These are phyloP conservation scores for Colletotrichum sp. DNA, from an alignment of 2,329 filamentous ascomycete species.

Conservation along the genomic window DNA sequence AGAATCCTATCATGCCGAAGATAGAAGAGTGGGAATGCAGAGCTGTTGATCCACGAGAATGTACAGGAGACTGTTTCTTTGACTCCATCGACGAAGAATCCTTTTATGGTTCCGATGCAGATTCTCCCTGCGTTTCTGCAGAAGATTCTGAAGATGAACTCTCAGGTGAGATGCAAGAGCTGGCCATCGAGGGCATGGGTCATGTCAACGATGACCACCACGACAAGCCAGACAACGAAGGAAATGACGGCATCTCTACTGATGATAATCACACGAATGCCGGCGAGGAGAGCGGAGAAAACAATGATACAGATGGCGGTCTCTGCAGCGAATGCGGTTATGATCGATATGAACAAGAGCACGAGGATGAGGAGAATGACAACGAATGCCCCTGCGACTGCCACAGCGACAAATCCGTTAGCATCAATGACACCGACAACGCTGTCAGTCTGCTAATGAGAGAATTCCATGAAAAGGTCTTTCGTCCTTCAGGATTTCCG, in stretches of 20 bases:
- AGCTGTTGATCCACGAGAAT: not conserved
- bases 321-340: rapidly evolving
- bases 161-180: not conserved
- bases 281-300: too few species aligned
- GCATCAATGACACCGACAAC: rapidly evolving
- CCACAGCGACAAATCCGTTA: rapidly evolving
- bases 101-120: not conserved
- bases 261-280: rapidly evolving
- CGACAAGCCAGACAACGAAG: too few species aligned
- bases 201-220: rapidly evolving
- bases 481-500: not conserved
- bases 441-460: not conserved
- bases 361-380: rapidly evolving
- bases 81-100: not conserved
- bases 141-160: rapidly evolving
- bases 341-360: rapidly evolving
- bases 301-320: rapidly evolving
- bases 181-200: rapidly evolving
- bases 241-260: too few species aligned
- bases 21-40: not conserved
- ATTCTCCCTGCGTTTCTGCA: not conserved
- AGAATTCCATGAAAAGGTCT: not conserved
- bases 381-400: rapidly evolving
- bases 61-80: not conserved
- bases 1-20: rapidly evolving